Conservation (phyloP, 2,329 filamentous ascomycete species). For the Botryotinia calthae region DNA sequence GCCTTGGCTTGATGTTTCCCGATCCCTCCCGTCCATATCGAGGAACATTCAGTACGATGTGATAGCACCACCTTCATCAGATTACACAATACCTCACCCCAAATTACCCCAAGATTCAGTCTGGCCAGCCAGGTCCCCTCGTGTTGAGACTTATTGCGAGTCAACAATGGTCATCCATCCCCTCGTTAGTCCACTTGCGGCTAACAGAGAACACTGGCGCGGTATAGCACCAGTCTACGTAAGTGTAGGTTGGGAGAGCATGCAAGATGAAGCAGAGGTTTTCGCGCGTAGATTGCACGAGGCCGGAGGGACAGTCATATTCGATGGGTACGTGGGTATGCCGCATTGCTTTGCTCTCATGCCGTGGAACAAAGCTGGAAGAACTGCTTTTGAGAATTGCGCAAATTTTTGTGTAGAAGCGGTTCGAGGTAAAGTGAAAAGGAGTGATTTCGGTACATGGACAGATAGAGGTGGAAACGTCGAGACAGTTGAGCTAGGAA, state of each 20-base stretch:
- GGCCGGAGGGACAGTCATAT: conserved; percentile 60
- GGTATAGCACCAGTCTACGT: conserved; percentile 65
- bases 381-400: conserved; percentile 17
- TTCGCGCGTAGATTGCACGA: conserved; percentile 54
- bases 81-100: conserved; percentile 35
- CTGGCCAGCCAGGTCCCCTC: conserved; percentile 57
- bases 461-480: conserved; percentile 5
- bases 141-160: conserved; percentile 53
- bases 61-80: conserved; percentile 51
- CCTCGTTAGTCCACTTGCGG: conserved; percentile 61
- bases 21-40: conserved; percentile 57
- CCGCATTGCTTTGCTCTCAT: conserved; percentile 69
- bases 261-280: conserved; percentile 64
- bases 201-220: conserved; percentile 51
- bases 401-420: conserved; percentile 3
- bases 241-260: conserved; percentile 67
- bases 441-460: not conserved
- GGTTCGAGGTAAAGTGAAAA: not conserved
- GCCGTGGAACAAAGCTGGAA: conserved; percentile 15
- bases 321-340: conserved; percentile 77
- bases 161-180: conserved; percentile 61
- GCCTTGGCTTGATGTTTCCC: conserved; percentile 70
- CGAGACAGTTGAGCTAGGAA: not conserved
- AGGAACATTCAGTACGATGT: conserved; percentile 60
- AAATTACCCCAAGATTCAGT: conserved; percentile 49